A percentile compares a stretch with the other conserved stretches of the same genome.
Evolutionary conservation across 352 stramenopile species (phyloP).

Genomic region (Peronosclerospora sorghi): DNA sequence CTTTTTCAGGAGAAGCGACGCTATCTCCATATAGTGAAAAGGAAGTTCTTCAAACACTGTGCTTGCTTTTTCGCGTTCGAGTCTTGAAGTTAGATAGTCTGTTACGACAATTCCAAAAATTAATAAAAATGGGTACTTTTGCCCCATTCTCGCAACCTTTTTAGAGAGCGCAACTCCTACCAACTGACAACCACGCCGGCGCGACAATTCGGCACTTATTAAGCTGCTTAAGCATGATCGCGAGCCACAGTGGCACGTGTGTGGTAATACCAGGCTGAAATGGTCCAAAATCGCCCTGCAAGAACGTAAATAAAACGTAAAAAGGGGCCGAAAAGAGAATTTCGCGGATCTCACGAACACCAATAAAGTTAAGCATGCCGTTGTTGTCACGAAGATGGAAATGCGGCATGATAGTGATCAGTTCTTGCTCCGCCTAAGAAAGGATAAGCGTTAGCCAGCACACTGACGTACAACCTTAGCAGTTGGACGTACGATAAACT

Average conservation of each 20-base stretch:
- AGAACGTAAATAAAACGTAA: slow-evolving; percentile 6
- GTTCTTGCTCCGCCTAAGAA: slow-evolving; percentile 71
- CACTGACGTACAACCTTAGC: too few relatives aligned
- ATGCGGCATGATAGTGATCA: slow-evolving; percentile 78
- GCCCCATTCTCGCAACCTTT: slow-evolving; percentile 6
- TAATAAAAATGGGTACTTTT: slow-evolving; percentile 7
- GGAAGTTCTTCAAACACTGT: slow-evolving; percentile 73
- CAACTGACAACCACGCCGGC: slow-evolving; percentile 74
- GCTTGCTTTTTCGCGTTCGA: slow-evolving; percentile 64
- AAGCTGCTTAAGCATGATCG: slow-evolving; percentile 81
- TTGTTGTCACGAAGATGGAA: slow-evolving; percentile 75
- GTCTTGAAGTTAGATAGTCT: slow-evolving; percentile 45
- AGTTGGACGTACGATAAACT: slow-evolving; percentile 52
- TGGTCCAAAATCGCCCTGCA: slow-evolving; percentile 74
- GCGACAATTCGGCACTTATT: slow-evolving; percentile 81
- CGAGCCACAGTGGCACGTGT: slow-evolving; percentile 83
- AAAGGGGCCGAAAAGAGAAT: slow-evolving; percentile 3
- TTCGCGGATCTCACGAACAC: slow-evolving; percentile 25
- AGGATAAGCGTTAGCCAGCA: background rate
- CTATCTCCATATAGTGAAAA: slow-evolving; percentile 83
- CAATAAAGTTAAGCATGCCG: slow-evolving; percentile 72
- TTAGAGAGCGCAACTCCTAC: slow-evolving; percentile 17
- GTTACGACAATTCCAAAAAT: background rate
- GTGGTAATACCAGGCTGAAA: slow-evolving; percentile 79
- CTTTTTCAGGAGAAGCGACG: slow-evolving; percentile 78